phyloP scores from a whole-genome alignment of 192 early-diverging fungal genomes.

The Radiomyces spectabilis region DNA sequence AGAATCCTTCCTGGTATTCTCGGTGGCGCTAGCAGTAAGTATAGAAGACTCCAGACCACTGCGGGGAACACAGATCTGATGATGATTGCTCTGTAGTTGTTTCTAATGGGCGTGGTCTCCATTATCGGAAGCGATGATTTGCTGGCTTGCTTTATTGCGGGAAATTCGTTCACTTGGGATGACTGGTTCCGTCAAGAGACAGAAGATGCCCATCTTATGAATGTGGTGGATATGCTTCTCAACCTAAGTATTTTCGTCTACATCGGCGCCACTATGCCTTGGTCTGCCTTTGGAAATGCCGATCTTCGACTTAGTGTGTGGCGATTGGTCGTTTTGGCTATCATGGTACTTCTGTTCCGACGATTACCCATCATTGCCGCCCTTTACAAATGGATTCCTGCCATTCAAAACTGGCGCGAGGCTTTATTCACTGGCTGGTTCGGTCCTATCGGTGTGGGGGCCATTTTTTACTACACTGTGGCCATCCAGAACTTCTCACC shows the following conservation, averaged over 20 bases:
- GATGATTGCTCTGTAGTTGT: slow-evolving; percentile 26
- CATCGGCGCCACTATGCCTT: slow-evolving; percentile 75
- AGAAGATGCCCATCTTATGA: slow-evolving; percentile 69
- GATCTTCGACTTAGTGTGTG: slow-evolving; percentile 48
- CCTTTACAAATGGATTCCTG: slow-evolving; percentile 53
- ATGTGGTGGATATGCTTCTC: slow-evolving; percentile 75
- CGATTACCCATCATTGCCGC: slow-evolving; percentile 61
- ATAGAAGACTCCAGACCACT: too few species aligned
- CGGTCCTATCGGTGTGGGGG: slow-evolving; percentile 74
- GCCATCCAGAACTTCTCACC: slow-evolving; percentile 5
- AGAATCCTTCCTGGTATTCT: slow-evolving; percentile 74
- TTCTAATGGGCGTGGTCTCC: slow-evolving; percentile 64
- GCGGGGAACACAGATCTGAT: too few species aligned
- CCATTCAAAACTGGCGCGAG: slow-evolving; percentile 57
- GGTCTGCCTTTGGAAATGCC: slow-evolving; percentile 50
- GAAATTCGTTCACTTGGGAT: slow-evolving; percentile 82
- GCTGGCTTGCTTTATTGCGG: slow-evolving; percentile 71
- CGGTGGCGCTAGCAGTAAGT: slow-evolving; percentile 65
- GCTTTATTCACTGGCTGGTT: slow-evolving; percentile 86
- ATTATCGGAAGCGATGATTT: slow-evolving; percentile 71
- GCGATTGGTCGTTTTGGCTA: slow-evolving; percentile 49
- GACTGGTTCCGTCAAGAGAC: slow-evolving; percentile 83
- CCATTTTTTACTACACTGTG: slow-evolving; percentile 36
- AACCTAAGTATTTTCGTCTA: slow-evolving; percentile 87
- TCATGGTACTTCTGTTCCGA: slow-evolving; percentile 58